Conservation (phyloP, 2,329 filamentous ascomycete species). For the Leptographium galeiforme region DNA sequence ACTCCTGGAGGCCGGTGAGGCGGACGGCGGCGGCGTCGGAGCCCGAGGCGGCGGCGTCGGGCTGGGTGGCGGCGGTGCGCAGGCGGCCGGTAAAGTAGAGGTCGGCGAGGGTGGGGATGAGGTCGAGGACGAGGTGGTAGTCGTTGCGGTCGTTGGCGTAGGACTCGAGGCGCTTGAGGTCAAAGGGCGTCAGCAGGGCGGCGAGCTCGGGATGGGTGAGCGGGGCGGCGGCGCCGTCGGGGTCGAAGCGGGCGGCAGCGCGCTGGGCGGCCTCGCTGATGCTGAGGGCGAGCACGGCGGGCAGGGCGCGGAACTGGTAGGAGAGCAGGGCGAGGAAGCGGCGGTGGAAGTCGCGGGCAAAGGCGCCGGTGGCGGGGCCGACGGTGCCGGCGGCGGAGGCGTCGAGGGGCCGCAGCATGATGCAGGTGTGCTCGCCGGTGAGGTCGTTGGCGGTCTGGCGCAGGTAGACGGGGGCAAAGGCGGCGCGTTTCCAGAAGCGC, state of each 20-base stretch:
- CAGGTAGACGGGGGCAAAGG: conserved; percentile 82
- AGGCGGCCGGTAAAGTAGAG: conserved; percentile 78
- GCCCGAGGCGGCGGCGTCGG: conserved; percentile 18
- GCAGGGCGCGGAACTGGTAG: conserved; percentile 82
- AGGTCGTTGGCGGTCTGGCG: conserved; percentile 90
- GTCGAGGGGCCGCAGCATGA: conserved; percentile 75
- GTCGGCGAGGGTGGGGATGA: conserved; percentile 68
- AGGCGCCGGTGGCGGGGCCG: conserved; percentile 52
- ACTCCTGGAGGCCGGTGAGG: conserved; percentile 70
- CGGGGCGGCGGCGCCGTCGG: conserved; percentile 18
- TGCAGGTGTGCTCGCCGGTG: conserved; percentile 93
- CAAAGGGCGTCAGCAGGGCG: conserved; percentile 69
- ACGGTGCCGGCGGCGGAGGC: conserved; percentile 17
- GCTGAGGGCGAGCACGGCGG: conserved; percentile 63
- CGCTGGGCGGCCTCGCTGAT: conserved; percentile 66
- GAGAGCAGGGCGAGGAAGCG: conserved; percentile 84
- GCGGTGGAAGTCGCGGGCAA: conserved; percentile 82
- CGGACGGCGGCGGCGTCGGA: conserved; percentile 16
- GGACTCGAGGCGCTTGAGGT: conserved; percentile 85
- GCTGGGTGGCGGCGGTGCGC: conserved; percentile 16
- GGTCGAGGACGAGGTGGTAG: conserved; percentile 91
- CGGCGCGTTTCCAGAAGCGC: conserved; percentile 89
- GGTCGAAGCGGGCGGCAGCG: conserved; percentile 30
- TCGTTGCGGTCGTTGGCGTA: conserved; percentile 97
- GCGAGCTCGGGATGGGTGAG: conserved; percentile 70